These are phyloP conservation scores for Ophiocordyceps sinensis DNA, from an alignment of 2,329 filamentous ascomycete genomes.

Conservation along the genomic window DNA sequence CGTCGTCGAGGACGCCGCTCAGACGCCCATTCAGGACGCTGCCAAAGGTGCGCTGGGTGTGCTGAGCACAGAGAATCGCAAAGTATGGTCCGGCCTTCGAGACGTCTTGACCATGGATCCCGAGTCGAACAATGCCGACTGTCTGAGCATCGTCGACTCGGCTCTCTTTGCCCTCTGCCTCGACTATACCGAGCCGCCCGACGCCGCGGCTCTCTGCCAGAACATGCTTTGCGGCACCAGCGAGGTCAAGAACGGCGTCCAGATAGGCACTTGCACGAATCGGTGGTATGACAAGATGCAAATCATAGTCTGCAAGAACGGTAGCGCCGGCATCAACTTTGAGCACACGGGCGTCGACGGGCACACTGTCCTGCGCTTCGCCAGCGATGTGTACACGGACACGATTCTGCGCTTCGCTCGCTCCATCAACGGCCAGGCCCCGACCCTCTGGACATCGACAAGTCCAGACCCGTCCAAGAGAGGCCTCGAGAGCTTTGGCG, in stretches of 20 bases:
- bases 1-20: constrained; percentile 78
- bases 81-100: constrained; percentile 83
- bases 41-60: constrained; percentile 93
- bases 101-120: constrained; percentile 77
- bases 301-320: constrained; percentile 98
- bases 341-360: constrained; percentile 97
- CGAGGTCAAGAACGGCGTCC: constrained; percentile 80
- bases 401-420: constrained; percentile 92
- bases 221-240: constrained; percentile 98
- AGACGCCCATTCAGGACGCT: constrained; percentile 82
- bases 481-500: constrained; percentile 79
- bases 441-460: constrained; percentile 77
- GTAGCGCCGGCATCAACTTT: constrained; percentile 96
- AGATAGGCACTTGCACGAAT: constrained; percentile 95
- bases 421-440: constrained; percentile 88
- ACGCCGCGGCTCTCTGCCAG: constrained; percentile 73
- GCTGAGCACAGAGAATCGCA: constrained; percentile 88
- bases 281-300: constrained; percentile 99
- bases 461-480: constrained; percentile 89
- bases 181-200: constrained; percentile 78
- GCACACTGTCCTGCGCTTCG: constrained; percentile 90
- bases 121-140: constrained; percentile 89
- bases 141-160: constrained; percentile 86
- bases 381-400: constrained; percentile 92
- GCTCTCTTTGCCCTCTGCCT: constrained; percentile 85